Percentiles rank a stretch among this genome's conserved stretches.
Conservation (phyloP, 306 rosid species). For the Fragaria iinumae region DNA sequence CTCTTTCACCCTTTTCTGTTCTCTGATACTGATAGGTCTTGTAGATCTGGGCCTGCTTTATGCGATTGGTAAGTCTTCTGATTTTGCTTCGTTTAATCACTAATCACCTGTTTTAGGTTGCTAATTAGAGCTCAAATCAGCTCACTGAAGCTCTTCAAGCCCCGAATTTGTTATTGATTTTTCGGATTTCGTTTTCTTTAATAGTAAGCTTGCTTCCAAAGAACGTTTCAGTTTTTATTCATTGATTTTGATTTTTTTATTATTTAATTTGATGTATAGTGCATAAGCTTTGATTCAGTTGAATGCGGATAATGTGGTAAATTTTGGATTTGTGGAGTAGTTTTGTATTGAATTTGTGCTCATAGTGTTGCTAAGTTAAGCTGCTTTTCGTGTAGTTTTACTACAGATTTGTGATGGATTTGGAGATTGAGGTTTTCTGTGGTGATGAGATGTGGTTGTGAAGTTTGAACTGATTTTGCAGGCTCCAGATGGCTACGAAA, state of each 20-base stretch:
- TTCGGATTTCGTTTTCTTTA: neutral
- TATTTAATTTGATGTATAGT: neutral
- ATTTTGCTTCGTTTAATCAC: neutral
- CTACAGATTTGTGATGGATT: constrained; percentile 14
- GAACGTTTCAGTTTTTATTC: neutral
- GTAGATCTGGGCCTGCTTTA: constrained; percentile 42
- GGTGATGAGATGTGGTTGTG: constrained; percentile 3
- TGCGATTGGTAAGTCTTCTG: constrained; percentile 49
- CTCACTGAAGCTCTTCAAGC: neutral
- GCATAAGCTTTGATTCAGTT: neutral
- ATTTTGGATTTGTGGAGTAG: neutral
- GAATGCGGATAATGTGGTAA: constrained; percentile 1
- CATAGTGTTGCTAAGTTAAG: neutral
- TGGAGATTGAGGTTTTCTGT: neutral
- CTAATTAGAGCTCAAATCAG: constrained; percentile 11
- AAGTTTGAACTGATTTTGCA: constrained; percentile 23
- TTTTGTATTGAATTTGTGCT: neutral
- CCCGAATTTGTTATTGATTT: neutral
- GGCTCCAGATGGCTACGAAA: constrained; percentile 70
- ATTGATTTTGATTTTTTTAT: too few species aligned
- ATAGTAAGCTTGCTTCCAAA: constrained; percentile 23
- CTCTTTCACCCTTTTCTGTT: neutral
- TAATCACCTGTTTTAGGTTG: neutral
- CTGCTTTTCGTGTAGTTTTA: neutral
- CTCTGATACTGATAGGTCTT: constrained; percentile 5